Evolutionary conservation across 108 stramenopile species (phyloP).

Genomic region (Pseudonitzschia delicatissima): DNA sequence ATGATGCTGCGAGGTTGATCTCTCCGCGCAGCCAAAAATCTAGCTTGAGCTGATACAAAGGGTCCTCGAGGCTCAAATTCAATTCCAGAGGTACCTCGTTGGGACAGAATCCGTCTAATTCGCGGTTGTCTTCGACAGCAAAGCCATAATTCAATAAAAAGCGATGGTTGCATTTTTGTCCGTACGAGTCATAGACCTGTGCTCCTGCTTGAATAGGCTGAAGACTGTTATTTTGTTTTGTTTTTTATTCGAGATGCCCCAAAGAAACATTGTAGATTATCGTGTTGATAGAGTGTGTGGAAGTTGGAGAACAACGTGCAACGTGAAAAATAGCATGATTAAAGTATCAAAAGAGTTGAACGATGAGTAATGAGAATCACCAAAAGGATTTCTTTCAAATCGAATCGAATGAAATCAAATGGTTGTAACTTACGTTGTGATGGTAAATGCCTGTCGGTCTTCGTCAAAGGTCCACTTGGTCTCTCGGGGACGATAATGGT

Average conservation of each 20-base stretch:
- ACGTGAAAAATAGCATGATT: no score
- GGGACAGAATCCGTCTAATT: slow-evolving; percentile 96
- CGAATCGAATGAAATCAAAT: neutral
- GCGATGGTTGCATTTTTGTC: slow-evolving; percentile 99
- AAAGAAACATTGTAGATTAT: neutral
- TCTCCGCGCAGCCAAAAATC: slow-evolving; percentile 92
- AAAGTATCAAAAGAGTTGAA: no score
- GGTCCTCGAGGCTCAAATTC: slow-evolving; percentile 54
- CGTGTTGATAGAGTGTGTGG: neutral
- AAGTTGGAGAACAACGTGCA: neutral
- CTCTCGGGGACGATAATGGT: slow-evolving; percentile 97
- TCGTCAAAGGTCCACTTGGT: slow-evolving; percentile 99
- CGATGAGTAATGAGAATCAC: neutral
- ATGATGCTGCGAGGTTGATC: slow-evolving; percentile 8
- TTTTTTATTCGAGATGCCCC: neutral
- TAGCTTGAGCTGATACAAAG: slow-evolving; percentile 58
- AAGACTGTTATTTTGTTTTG: slow-evolving; percentile 34
- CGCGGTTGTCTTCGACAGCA: slow-evolving; percentile 95
- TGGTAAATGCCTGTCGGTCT: slow-evolving; percentile 94
- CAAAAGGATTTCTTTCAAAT: no score
- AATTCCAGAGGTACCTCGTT: slow-evolving; percentile 95
- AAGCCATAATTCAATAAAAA: slow-evolving; percentile 99
- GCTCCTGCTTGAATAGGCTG: slow-evolving; percentile 71
- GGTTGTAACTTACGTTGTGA: slow-evolving; percentile 76
- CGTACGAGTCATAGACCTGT: slow-evolving; percentile 99